These are phyloP conservation scores for Hansenula lynferdii DNA, from an alignment of 1,139 yeast species.

Conservation along the genomic window DNA sequence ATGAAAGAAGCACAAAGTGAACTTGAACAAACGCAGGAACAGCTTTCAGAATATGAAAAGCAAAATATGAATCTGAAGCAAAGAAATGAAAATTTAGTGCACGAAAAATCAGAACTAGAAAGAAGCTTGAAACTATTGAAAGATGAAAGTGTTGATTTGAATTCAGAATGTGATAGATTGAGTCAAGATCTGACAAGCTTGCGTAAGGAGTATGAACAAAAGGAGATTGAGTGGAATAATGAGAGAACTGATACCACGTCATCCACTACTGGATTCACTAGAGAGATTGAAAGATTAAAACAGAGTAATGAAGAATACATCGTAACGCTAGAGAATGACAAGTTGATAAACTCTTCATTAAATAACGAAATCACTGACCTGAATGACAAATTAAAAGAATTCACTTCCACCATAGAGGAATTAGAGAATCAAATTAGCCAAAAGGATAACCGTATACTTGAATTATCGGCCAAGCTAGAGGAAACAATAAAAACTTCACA, in stretches of 20 bases:
- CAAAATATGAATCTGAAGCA: slow-evolving; percentile 30
- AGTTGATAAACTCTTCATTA: slow-evolving; percentile 39
- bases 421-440: background rate
- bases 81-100: slow-evolving; percentile 21
- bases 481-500: slow-evolving; percentile 8
- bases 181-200: slow-evolving; percentile 43
- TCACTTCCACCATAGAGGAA: slow-evolving; percentile 12
- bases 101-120: slow-evolving; percentile 28
- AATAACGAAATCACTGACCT: slow-evolving; percentile 27
- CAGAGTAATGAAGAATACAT: slow-evolving; percentile 45
- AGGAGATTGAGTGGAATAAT: slow-evolving; percentile 37
- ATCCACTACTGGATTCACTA: slow-evolving; percentile 18
- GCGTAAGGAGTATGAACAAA: slow-evolving; percentile 41
- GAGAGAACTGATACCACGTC: slow-evolving; percentile 34
- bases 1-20: slow-evolving; percentile 77
- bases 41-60: slow-evolving; percentile 30
- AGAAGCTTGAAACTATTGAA: slow-evolving; percentile 36
- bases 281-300: slow-evolving; percentile 25
- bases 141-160: slow-evolving; percentile 50
- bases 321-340: slow-evolving; percentile 43
- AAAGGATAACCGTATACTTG: background rate
- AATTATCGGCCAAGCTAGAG: slow-evolving; percentile 6
- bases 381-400: slow-evolving; percentile 18
- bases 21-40: slow-evolving; percentile 51
- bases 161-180: slow-evolving; percentile 63